These are phyloP conservation scores for Micractinium conductrix DNA, from an alignment of 139 green algal genomes.

Conservation along the genomic window DNA sequence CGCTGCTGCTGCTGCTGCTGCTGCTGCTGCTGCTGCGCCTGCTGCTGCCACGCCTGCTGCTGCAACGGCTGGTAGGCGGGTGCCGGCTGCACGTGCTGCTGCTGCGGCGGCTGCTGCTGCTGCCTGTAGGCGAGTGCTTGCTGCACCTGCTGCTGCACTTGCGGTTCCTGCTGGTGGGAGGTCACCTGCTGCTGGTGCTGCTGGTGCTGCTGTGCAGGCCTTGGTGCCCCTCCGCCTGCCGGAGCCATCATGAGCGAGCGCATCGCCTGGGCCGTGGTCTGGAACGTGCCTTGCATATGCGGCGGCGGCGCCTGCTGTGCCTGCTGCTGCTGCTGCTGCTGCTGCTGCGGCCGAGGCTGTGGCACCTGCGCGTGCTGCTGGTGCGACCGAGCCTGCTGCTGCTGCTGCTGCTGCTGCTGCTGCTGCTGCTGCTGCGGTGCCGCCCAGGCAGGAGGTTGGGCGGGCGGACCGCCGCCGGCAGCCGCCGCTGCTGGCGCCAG, in stretches of 20 bases:
- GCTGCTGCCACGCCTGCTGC: not conserved
- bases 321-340: not conserved
- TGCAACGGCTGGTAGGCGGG: not conserved
- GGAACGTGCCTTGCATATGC: too few species aligned
- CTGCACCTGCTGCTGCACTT: not conserved
- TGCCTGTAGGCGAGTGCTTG: not conserved
- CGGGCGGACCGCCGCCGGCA: not conserved
- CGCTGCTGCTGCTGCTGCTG: not conserved
- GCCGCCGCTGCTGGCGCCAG: not conserved
- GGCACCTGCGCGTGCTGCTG: not conserved
- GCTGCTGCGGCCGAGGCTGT: not conserved
- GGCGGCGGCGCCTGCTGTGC: not conserved
- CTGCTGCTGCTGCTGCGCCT: not conserved
- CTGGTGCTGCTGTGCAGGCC: not conserved
- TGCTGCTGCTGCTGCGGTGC: too few species aligned
- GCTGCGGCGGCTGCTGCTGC: not conserved
- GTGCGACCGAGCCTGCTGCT: not conserved
- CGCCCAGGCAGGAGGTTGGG: too few species aligned
- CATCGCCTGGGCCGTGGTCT: too few species aligned
- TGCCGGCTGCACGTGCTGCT: not conserved
- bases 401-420: conserved; percentile 19
- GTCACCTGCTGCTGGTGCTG: conserved; percentile 1
- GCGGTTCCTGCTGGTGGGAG: not conserved
- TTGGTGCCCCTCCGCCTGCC: not conserved
- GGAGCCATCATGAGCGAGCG: too few species aligned